Base-by-base conservation (phyloP, 371 early-diverging fungal species). In the Syncephalastrum contaminatum region DNA sequence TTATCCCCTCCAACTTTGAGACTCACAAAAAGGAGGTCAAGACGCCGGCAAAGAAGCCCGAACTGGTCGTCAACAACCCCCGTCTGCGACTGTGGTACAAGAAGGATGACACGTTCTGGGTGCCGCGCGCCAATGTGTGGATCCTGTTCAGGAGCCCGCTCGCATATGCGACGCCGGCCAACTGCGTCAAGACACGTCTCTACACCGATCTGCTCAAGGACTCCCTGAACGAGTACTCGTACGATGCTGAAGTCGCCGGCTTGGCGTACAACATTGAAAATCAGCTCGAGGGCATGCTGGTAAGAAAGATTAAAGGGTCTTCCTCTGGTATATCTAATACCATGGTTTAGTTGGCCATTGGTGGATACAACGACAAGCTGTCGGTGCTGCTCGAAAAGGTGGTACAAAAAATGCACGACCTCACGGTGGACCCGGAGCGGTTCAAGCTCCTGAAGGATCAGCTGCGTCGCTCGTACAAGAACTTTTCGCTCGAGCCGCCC, bases 241-340 rank as follows among this genome's bases (percentile, higher is more conserved):
- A 97, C 66, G 90, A 90, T 60, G 98, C 96, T 4, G 87, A 88
- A 63, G 80, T 90, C 13, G 94, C 95, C 1, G 96, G 95, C 4
- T 71, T 95, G 42, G 69, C 74, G 43, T 94, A 89, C 51, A 77
- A 73, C 18, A 72, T 95, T 53, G 85, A 88, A 39, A 85, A 81
- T 48, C 77, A 75, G 36, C 60, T 78, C 25, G 84, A 91, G 52
- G 89, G 92, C 50, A 79, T 90, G 64, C 57, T 81, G 64, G 71
- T 67, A 67, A 59, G 59, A 36, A 36, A 18, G 18, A 6, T 4
- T 27, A 18, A 48, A 39, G 10, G 21, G 14, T n/a, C n/a, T n/a
- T n/a, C n/a, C n/a, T n/a, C n/a, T n/a, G n/a, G n/a, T n/a, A n/a
- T n/a, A n/a, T n/a, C n/a, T n/a, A n/a, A n/a, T n/a, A n/a, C n/a